Percentiles rank a stretch among this genome's conserved stretches.
phyloP scores from a whole-genome alignment of 306 rosid species.

The Gynostemma pentaphyllum region DNA sequence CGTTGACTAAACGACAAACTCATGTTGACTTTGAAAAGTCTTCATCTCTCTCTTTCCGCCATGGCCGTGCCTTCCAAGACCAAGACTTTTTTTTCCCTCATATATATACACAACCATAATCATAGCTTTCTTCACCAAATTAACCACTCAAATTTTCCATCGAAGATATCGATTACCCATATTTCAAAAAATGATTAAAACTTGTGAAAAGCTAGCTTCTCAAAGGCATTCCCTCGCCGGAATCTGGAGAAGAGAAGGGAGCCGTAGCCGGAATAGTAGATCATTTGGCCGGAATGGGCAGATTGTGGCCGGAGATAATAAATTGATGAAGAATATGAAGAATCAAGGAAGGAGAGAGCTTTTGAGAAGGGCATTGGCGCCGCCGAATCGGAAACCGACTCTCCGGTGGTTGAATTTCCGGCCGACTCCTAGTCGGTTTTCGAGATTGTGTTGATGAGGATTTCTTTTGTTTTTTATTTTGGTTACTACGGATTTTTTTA shows the following conservation, averaged over 20 bases:
- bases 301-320: constrained; percentile 29
- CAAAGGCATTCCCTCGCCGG: background rate
- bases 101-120: too few species aligned
- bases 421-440: constrained; percentile 82
- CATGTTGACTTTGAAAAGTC: too few species aligned
- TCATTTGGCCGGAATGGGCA: constrained; percentile 31
- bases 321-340: constrained; percentile 31
- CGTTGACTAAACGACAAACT: too few species aligned
- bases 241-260: background rate
- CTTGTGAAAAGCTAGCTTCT: background rate
- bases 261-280: background rate
- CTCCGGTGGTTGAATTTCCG: constrained; percentile 78
- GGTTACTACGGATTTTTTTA: background rate
- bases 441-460: constrained; percentile 13
- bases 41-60: too few species aligned
- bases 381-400: constrained; percentile 37
- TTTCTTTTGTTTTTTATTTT: background rate
- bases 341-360: constrained; percentile 47
- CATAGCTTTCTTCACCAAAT: background rate
- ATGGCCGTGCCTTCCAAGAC: too few species aligned
- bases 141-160: too few species aligned
- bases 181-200: background rate
- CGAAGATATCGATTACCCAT: background rate
- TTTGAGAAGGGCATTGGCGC: constrained; percentile 60
- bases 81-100: too few species aligned